Percentiles rank a stretch among this genome's conserved stretches.
Conservation (phyloP, 352 stramenopile genomes). For the Albugo candida region DNA sequence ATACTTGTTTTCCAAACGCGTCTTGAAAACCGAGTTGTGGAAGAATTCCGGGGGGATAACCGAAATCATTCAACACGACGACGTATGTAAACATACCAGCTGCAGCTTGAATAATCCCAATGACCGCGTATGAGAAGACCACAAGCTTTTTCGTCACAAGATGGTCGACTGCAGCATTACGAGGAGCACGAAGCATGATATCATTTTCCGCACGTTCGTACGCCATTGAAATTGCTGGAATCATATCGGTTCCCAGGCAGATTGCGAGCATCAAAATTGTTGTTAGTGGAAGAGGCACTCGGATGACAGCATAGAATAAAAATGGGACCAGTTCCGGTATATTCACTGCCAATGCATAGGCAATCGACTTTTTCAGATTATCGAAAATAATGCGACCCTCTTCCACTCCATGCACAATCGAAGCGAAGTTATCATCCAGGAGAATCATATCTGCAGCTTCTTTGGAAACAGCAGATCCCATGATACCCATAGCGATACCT, state of each 20-base stretch:
- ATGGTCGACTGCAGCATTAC: conserved; percentile 61
- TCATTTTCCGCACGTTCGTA: conserved; percentile 78
- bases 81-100: conserved; percentile 80
- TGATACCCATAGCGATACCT: conserved; percentile 95
- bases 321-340: conserved; percentile 79
- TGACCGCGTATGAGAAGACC: conserved; percentile 71
- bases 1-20: conserved; percentile 70
- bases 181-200: conserved; percentile 68
- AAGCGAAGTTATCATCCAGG: conserved; percentile 95
- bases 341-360: conserved; percentile 83
- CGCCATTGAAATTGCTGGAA: conserved; percentile 83
- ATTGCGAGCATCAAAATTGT: conserved; percentile 85
- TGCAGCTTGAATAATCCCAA: conserved; percentile 73
- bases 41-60: conserved; percentile 65
- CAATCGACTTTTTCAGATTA: conserved; percentile 90
- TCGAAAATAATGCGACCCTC: conserved; percentile 90
- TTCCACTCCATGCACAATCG: conserved; percentile 87
- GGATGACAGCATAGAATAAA: conserved; percentile 67
- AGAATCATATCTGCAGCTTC: conserved; percentile 91
- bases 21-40: conserved; percentile 58
- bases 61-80: conserved; percentile 78
- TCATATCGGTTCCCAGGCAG: conserved; percentile 84
- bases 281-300: conserved; percentile 73
- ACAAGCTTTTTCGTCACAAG: conserved; percentile 84
- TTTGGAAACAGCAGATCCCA: conserved; percentile 91